Evolutionary conservation across 1,284 basidiomycete species (phyloP).

Genomic region (Sutorius eximius): DNA sequence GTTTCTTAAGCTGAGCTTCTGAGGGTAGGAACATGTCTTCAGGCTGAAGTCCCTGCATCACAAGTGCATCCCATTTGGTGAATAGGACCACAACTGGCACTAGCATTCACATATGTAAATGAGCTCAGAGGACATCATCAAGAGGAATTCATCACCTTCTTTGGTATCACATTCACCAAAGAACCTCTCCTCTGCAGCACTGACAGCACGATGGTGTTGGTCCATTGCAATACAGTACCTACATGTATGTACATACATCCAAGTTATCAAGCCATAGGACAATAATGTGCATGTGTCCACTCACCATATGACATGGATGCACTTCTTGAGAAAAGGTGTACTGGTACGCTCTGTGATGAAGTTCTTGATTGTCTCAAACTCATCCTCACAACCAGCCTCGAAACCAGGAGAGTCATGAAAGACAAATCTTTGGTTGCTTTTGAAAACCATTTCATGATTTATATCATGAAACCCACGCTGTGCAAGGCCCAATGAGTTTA

Average conservation of each 20-base stretch:
- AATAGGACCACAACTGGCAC: not conserved
- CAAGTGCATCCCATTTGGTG: not conserved
- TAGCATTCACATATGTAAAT: not conserved
- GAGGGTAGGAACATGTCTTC: not conserved
- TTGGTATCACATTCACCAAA: not conserved
- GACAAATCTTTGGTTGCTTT: not conserved
- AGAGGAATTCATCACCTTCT: not conserved
- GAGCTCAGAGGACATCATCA: not conserved
- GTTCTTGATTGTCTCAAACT: not conserved
- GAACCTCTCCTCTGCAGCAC: not conserved
- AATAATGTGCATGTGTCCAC: not conserved
- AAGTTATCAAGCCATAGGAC: not conserved
- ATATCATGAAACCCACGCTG: not conserved
- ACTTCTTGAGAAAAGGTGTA: not conserved
- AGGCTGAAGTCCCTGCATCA: not conserved
- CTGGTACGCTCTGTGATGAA: not conserved
- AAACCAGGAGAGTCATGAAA: not conserved
- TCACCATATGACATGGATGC: not conserved
- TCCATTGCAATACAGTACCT: not conserved
- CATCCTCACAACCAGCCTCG: not conserved
- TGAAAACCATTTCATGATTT: not conserved
- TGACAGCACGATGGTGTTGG: not conserved
- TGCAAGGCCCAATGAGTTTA: not conserved
- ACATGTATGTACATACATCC: too few relatives aligned
- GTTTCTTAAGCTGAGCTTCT: not conserved